A percentile compares a stretch with the other conserved stretches of the same genome.
Conservation (phyloP, 2,329 filamentous ascomycete genomes). For the Amauroascus niger region DNA sequence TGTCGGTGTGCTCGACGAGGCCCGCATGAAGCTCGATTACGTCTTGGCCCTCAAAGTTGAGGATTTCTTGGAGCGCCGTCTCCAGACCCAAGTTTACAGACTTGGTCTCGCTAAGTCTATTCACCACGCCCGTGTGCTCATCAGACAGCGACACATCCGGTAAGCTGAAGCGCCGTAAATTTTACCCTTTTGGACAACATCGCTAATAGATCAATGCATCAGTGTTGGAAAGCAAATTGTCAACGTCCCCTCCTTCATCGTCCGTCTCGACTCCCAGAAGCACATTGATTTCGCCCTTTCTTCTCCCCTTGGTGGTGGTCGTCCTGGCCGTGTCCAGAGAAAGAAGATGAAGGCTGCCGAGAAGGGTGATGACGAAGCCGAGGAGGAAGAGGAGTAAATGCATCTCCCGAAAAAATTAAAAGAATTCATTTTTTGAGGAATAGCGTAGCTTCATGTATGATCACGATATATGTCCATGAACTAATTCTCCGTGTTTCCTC, state of each 20-base stretch:
- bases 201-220: slow-evolving; percentile 10
- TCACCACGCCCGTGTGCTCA: slow-evolving; percentile 99
- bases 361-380: slow-evolving; percentile 48
- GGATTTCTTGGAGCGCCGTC: slow-evolving; percentile 99
- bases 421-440: slow-evolving; percentile 1
- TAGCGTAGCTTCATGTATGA: slow-evolving; percentile 7
- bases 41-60: slow-evolving; percentile 98
- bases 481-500: slow-evolving; percentile 4
- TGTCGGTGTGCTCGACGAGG: slow-evolving; percentile 99
- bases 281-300: slow-evolving; percentile 99
- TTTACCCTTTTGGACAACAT: neutral
- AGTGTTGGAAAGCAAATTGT: slow-evolving; percentile 99
- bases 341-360: slow-evolving; percentile 99
- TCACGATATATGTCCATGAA: slow-evolving; percentile 7
- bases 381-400: slow-evolving; percentile 70
- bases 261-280: slow-evolving; percentile 99
- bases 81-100: slow-evolving; percentile 99
- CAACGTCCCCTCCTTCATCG: slow-evolving; percentile 98
- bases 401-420: slow-evolving; percentile 18
- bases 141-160: slow-evolving; percentile 98
- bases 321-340: slow-evolving; percentile 93
- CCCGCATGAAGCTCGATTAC: slow-evolving; percentile 99
- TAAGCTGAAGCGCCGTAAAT: slow-evolving; percentile 26
- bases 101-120: slow-evolving; percentile 99
- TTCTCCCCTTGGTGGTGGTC: slow-evolving; percentile 95